Conservation (phyloP, 73 alveolate genomes). For the Uronychia binucleata region DNA sequence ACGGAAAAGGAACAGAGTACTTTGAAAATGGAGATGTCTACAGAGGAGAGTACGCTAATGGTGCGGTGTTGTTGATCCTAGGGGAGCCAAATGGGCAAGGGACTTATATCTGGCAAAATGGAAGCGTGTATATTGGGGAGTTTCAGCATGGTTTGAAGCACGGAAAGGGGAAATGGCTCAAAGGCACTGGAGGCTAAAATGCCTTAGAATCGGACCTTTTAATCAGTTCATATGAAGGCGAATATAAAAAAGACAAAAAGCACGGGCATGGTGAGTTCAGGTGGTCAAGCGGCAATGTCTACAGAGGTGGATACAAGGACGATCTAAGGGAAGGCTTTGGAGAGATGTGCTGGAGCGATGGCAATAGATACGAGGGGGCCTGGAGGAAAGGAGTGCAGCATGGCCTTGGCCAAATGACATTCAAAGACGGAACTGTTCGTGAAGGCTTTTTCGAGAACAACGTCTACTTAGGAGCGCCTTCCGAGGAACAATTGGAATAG, state of each 20-base stretch:
- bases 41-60: slow-evolving; percentile 70
- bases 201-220: no score
- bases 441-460: no score
- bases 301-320: slow-evolving; percentile 12
- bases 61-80: no score
- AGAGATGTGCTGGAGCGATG: slow-evolving; percentile 7
- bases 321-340: slow-evolving; percentile 31
- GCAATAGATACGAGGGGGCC: slow-evolving; percentile 15
- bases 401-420: slow-evolving; percentile 17
- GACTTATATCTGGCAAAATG: slow-evolving; percentile 66
- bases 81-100: slow-evolving; percentile 76
- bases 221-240: slow-evolving; percentile 17
- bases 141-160: slow-evolving; percentile 63
- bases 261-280: slow-evolving; percentile 15
- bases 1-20: slow-evolving; percentile 47
- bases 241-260: slow-evolving; percentile 7
- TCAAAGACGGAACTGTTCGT: slow-evolving; percentile 58
- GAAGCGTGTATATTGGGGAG: slow-evolving; percentile 73
- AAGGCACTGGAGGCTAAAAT: not conserved
- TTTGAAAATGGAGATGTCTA: slow-evolving; percentile 74
- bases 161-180: slow-evolving; percentile 65
- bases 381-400: slow-evolving; percentile 34
- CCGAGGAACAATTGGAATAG: no score
- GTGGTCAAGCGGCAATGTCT: slow-evolving; percentile 17
- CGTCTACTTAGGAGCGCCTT: no score